phyloP scores from a whole-genome alignment of 352 stramenopile genomes.

The Pythium rhizo-oryzae region DNA sequence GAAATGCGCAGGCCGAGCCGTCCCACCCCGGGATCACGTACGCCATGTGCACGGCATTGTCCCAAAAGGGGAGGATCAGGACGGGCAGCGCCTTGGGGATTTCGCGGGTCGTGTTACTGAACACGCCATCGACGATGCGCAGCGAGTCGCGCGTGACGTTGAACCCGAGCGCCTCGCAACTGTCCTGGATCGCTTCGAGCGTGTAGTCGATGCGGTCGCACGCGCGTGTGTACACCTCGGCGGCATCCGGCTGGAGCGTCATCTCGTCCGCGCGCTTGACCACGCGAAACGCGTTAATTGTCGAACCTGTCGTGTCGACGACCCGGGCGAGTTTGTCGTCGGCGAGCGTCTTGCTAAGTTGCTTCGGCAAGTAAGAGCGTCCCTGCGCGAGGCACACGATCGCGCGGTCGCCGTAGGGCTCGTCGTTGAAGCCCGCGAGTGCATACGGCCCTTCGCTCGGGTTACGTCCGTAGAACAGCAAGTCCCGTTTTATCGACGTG shows the following conservation, averaged over 20 bases:
- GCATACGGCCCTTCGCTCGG: neutral
- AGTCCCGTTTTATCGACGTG: neutral
- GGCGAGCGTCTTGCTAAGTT: neutral
- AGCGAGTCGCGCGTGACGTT: conserved; percentile 26
- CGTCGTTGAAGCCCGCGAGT: conserved; percentile 12
- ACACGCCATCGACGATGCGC: conserved; percentile 22
- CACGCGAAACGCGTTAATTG: conserved; percentile 30
- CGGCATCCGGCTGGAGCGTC: neutral
- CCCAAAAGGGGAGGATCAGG: conserved; percentile 49
- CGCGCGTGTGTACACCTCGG: neutral
- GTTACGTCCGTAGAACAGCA: neutral
- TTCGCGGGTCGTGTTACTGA: neutral
- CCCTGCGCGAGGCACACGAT: conserved; percentile 13
- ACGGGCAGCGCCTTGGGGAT: conserved; percentile 29
- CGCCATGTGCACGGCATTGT: conserved; percentile 36
- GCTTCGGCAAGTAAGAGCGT: conserved; percentile 1
- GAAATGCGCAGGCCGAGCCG: conserved; percentile 42
- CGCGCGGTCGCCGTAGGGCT: conserved; percentile 12
- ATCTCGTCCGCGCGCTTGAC: conserved; percentile 18
- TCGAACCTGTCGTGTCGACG: conserved; percentile 4
- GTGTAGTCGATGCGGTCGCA: conserved; percentile 25
- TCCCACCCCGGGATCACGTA: conserved; percentile 38
- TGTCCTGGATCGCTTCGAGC: conserved; percentile 22
- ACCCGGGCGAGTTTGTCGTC: conserved; percentile 1
- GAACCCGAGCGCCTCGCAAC: conserved; percentile 27